phyloP scores from a whole-genome alignment of 2,329 filamentous ascomycete species.

The Ophiostoma australiae region DNA sequence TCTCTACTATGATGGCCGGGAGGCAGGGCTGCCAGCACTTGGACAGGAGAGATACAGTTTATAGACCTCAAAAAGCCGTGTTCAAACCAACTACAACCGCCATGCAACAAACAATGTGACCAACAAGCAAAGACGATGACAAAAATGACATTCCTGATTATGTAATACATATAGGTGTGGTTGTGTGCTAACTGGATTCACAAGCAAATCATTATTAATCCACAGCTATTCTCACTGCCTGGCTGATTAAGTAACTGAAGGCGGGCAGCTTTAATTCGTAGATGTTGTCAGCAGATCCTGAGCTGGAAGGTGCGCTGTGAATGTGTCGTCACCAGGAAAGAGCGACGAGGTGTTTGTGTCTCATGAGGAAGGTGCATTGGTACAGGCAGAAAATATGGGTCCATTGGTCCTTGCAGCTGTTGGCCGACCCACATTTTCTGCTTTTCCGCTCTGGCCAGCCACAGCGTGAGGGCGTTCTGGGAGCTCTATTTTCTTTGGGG shows the following conservation, averaged over 20 bases:
- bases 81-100: neutral
- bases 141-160: neutral
- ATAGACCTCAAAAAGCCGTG: neutral
- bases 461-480: neutral
- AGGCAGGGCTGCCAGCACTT: conserved; percentile 2
- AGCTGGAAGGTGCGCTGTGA: neutral
- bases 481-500: conserved; percentile 7
- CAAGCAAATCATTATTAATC: neutral
- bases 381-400: neutral
- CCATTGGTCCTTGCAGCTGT: neutral
- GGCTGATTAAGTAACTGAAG: neutral
- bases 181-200: neutral
- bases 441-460: conserved; percentile 7
- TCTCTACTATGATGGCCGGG: neutral
- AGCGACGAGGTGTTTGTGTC: neutral
- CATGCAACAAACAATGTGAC: neutral
- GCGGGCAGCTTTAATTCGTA: neutral
- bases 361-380: neutral
- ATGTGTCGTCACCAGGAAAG: neutral
- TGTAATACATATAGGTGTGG: neutral
- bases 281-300: neutral
- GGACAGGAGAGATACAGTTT: conserved; percentile 1
- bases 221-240: neutral
- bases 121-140: neutral
- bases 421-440: neutral